Evolutionary conservation across 2,329 filamentous ascomycete genomes (phyloP).

Genomic region (Venturia asperata): DNA sequence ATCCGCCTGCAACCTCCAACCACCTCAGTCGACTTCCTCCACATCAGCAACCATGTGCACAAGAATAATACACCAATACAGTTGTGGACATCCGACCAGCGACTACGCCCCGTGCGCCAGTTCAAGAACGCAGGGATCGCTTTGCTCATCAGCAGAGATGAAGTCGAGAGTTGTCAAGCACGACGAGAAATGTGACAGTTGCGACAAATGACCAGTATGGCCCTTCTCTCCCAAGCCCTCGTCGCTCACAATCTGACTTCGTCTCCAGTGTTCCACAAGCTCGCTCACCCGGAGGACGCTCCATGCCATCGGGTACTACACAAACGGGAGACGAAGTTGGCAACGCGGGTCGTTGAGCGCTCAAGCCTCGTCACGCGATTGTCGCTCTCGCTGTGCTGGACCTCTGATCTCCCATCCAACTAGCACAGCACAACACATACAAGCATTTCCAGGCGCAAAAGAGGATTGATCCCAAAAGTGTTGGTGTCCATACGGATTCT

Average conservation of each 20-base stretch:
- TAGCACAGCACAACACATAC: constrained; percentile 24
- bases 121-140: constrained; percentile 30
- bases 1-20: not conserved
- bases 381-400: constrained; percentile 23
- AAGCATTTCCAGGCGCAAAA: constrained; percentile 38
- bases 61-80: constrained; percentile 41
- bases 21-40: constrained; percentile 16
- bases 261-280: constrained; percentile 27
- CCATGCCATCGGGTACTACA: constrained; percentile 30
- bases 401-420: constrained; percentile 10
- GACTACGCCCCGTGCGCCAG: constrained; percentile 39
- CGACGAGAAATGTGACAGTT: constrained; percentile 42
- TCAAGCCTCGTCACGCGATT: constrained; percentile 25
- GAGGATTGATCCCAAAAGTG: constrained; percentile 30
- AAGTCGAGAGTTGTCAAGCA: constrained; percentile 41
- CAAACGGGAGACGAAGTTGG: constrained; percentile 25
- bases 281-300: constrained; percentile 30
- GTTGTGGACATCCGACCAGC: constrained; percentile 40
- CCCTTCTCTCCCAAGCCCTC: constrained; percentile 18
- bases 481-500: constrained; percentile 28
- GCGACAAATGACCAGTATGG: constrained; percentile 38
- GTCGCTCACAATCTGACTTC: constrained; percentile 16
- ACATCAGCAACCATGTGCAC: constrained; percentile 37
- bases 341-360: constrained; percentile 26
- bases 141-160: constrained; percentile 33